Base-by-base conservation (phyloP, 176 grass and related monocot genomes). In the Ensete ventricosum region DNA sequence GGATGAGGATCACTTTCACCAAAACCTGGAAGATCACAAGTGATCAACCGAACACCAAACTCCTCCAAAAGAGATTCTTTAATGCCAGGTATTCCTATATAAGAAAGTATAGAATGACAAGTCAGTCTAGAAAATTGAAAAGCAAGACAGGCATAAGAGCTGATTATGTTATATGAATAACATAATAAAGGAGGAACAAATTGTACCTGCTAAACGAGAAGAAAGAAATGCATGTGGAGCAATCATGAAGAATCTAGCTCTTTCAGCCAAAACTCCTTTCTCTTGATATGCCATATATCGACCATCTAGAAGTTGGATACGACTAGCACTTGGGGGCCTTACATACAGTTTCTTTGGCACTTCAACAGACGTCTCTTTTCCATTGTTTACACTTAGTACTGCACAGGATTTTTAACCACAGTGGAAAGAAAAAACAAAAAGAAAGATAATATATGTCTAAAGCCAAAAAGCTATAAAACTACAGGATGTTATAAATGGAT, bases 21-120 rank as follows among this genome's bases (percentile, higher is more conserved):
- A 89, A 99, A 99, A 86, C 95, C 95, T 71, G 95, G 95, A 76
- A 99, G 90, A 81, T 99, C 95, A 60, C 94, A 99, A 60, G 88
- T 89, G 50, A 99, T 73, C 73, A 99, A 87, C 71, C 81, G 88
- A 48, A 81, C 90, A 69, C 95, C 90, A 81, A 99, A 99, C 81
- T 99, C 90, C 68, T 89, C 90, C 67, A 99, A 79, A 67, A 99
- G 85, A 1, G 90, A 84, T 21, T 67, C 52, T 14, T 69, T 91
- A 74, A 99, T 80, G 51, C 90, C 95, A 81, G 90, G 95, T 71
- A 99, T 91, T 78, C 95, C 95, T 99, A 58, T 60, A 82, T 54
- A 67, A 55, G 50, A 75, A 84, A 55, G 73, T 48, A 76, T 0
- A 80, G 14, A 14, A 73, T 48, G 9, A 25, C 13, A 77, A 77